Evolutionary conservation across 1,139 yeast genomes (phyloP).

Genomic region (Hansenula lynferdii): DNA sequence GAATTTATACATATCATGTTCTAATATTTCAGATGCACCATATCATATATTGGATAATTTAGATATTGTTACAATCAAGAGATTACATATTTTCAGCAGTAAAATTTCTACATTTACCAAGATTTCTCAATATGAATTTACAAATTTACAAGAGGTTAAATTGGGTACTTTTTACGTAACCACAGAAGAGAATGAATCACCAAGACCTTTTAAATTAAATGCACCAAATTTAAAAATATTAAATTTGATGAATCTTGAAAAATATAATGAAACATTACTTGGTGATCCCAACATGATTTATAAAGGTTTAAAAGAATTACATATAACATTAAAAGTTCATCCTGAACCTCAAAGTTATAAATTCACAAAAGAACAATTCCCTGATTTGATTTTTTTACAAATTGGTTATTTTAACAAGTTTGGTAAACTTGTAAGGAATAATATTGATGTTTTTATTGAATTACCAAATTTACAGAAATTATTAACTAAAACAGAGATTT

Average conservation of each 20-base stretch:
- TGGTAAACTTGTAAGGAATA: neutral
- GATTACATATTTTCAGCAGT: neutral
- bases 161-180: slow-evolving; percentile 1
- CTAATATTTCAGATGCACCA: neutral
- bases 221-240: neutral
- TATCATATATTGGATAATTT: neutral
- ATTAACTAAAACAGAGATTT: neutral
- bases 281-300: neutral
- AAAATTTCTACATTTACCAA: neutral
- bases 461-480: neutral
- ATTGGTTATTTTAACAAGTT: slow-evolving; percentile 2
- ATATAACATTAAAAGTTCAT: neutral
- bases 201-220: neutral
- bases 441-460: neutral
- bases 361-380: neutral
- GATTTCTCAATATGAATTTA: neutral
- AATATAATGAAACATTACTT: neutral
- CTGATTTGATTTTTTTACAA: neutral
- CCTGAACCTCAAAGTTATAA: neutral
- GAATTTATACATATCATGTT: neutral
- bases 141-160: neutral
- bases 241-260: neutral
- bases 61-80: neutral
- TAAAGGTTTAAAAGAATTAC: neutral
- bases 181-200: neutral